Conservation (phyloP, 345 rosid species). For the Toxicodendron radicans region DNA sequence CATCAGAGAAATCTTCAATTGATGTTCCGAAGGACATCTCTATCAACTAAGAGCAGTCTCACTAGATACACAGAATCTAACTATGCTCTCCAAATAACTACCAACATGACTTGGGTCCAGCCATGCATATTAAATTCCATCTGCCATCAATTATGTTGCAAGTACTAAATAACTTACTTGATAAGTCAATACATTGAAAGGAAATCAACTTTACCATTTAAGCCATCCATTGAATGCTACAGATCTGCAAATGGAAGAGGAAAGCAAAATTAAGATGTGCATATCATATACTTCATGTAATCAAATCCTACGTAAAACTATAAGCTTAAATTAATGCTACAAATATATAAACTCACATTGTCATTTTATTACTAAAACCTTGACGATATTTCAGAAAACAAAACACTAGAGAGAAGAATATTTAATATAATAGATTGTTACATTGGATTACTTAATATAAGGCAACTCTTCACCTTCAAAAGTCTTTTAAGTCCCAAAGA, state of each 20-base stretch:
- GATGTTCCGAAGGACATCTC: conserved; percentile 37
- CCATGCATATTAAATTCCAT: not conserved
- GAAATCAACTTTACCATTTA: not conserved
- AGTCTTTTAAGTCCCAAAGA: not conserved
- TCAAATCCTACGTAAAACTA: not conserved
- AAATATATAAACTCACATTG: not conserved
- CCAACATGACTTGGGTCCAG: not conserved
- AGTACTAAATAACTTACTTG: not conserved
- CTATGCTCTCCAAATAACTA: conserved; percentile 13
- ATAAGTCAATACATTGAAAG: conserved; percentile 3
- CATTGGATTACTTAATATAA: not conserved
- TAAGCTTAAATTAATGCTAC: conserved; percentile 4
- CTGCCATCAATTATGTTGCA: not conserved
- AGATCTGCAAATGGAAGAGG: conserved; percentile 14
- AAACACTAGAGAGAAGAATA: not conserved
- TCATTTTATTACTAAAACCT: not conserved
- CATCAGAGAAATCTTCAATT: conserved; percentile 38
- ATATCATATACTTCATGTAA: conserved; percentile 5
- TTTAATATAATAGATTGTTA: not conserved
- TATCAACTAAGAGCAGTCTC: conserved; percentile 27
- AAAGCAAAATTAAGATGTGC: conserved; percentile 1
- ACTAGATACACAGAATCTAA: not conserved
- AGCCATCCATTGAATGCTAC: conserved; percentile 6
- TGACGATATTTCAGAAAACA: not conserved
- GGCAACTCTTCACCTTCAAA: not conserved